Base-by-base conservation (phyloP, 116 monocot genomes). In the Papilionanthe hybrid region DNA sequence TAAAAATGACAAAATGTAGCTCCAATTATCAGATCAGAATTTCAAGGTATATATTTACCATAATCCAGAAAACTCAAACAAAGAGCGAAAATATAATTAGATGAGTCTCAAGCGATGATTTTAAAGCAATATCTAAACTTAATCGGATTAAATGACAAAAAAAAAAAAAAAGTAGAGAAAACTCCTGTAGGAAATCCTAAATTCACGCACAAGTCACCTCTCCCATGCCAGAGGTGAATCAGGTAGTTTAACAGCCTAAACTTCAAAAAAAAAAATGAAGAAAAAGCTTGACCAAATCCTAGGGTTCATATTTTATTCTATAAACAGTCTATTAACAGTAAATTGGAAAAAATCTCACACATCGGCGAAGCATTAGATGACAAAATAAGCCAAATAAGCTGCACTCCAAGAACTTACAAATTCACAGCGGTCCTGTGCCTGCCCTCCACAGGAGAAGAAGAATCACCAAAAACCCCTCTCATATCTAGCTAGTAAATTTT, bases 381-480 rank as follows among this genome's bases (percentile, higher is more conserved):
- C 4, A 81, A 78, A 42, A 85, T 22, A 72, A 73, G 73, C 68
- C 25, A 79, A 75, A 68, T 77, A 72, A 48, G 79, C 55, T 65
- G 82, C 23, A 73, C 18, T 45, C n/a, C 12, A 42, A 79, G 42
- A 60, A 81, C 81, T 85, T 73, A 85, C 85, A 28, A 23, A 71
- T 29, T 73, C 63, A 17, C 57, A 28, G 73, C 8, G 17, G 55
- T 15, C 65, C 85, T 69, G 42, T 85, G 77, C 32, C 81, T 77
- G 45, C 78, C 78, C 78, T 85, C 85, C 56, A 27, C 23, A 22
- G 80, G 25, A 42, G 56, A 10, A 43, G 76, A 57, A 73, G 81
- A 81, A 41, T 11, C 45, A 27, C 78, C 73, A 71, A 71, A 76
- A 2, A 69, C 19, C 20, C 77, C 78, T 81, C 63, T 84, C 80